These are phyloP conservation scores for Dioscorea dumetorum DNA, from an alignment of 106 monocot genomes.

Conservation along the genomic window DNA sequence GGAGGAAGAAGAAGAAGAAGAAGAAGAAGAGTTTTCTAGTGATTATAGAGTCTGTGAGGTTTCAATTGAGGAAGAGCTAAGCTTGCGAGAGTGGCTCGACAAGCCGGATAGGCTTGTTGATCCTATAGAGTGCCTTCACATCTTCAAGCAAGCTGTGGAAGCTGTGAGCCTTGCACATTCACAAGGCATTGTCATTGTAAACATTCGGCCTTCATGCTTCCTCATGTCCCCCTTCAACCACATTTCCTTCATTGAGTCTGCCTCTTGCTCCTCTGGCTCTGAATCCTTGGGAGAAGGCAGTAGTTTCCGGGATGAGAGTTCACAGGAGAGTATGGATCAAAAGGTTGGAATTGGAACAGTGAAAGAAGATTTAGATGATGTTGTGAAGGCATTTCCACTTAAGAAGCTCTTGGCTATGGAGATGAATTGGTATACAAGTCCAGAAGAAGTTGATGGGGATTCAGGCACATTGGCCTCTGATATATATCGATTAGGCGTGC, in stretches of 20 bases:
- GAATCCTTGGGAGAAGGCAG: conserved; percentile 26
- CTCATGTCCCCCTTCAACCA: conserved; percentile 53
- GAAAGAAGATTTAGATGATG: conserved; percentile 6
- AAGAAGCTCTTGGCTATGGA: conserved; percentile 64
- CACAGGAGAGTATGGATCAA: not conserved
- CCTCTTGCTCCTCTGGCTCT: conserved; percentile 78
- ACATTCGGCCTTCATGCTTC: conserved; percentile 87
- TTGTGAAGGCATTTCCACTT: conserved; percentile 40
- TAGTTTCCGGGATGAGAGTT: not conserved
- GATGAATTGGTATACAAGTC: conserved; percentile 78
- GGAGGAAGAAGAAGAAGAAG: not conserved
- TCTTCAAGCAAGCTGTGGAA: conserved; percentile 75
- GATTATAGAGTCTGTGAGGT: not conserved
- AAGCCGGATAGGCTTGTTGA: conserved; percentile 48
- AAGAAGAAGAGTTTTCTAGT: not conserved
- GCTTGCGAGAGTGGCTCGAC: conserved; percentile 89
- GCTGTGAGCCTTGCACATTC: conserved; percentile 70
- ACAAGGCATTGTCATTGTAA: conserved; percentile 67
- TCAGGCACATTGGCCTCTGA: conserved; percentile 67
- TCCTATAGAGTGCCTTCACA: conserved; percentile 62
- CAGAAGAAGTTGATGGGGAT: conserved; percentile 57
- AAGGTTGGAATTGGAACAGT: not conserved
- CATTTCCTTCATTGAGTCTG: conserved; percentile 82
- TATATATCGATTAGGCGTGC: conserved; percentile 73
- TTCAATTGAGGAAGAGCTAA: conserved; percentile 16